Conservation (phyloP, 257 asterid genomes). For the Coffea canephora region DNA sequence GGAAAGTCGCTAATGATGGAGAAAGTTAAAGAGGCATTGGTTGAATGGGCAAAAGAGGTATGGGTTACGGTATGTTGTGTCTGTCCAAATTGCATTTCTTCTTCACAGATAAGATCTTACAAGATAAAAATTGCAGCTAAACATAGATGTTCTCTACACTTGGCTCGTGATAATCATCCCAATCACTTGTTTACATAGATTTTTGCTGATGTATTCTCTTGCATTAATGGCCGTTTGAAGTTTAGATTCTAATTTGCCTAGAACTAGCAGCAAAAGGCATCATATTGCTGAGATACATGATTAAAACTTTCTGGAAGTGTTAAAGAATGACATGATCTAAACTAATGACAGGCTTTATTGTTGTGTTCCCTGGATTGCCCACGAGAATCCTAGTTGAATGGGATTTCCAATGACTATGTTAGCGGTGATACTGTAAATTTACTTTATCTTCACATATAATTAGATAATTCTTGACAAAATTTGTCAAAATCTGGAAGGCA, state of each 20-base stretch:
- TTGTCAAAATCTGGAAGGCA: not conserved
- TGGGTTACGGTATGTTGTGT: not conserved
- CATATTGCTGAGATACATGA: not conserved
- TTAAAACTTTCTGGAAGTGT: not conserved
- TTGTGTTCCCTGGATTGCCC: not conserved
- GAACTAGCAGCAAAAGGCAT: not conserved
- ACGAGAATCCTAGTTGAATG: not conserved
- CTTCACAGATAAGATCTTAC: not conserved
- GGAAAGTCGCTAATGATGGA: slow-evolving; percentile 87
- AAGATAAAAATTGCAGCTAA: not conserved
- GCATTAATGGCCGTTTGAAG: not conserved
- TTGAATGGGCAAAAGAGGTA: slow-evolving; percentile 83
- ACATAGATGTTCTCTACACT: not conserved
- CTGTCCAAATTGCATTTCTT: not conserved
- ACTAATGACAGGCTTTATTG: not conserved
- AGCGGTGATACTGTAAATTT: not conserved
- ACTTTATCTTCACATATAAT: no score
- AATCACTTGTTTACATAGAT: not conserved
- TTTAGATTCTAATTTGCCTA: not conserved
- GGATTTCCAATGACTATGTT: not conserved
- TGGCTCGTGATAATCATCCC: not conserved
- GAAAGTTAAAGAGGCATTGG: slow-evolving; percentile 52
- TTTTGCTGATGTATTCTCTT: not conserved
- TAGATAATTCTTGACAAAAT: not conserved
- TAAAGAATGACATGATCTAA: not conserved